Percentiles rank a stretch among this genome's conserved stretches.
phyloP scores from a whole-genome alignment of 768 basidiomycete genomes.

The Lactarius quietus region DNA sequence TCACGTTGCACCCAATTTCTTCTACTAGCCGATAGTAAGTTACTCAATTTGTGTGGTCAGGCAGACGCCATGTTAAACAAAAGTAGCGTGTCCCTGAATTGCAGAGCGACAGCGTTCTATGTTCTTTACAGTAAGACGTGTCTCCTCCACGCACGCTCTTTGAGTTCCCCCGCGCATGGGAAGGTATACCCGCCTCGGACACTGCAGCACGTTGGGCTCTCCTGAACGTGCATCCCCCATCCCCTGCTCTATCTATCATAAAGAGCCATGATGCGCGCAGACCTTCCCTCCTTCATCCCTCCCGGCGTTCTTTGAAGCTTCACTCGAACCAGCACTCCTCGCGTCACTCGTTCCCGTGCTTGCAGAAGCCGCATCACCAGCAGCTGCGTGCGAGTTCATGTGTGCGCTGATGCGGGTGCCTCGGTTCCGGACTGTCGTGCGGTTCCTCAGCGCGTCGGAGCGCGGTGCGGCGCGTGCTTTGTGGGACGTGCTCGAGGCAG shows the following conservation, averaged over 20 bases:
- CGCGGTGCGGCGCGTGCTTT: conserved; percentile 45
- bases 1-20: neutral
- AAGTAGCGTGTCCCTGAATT: too few species aligned
- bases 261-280: conserved; percentile 34
- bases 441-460: conserved; percentile 61
- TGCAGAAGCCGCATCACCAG: conserved; percentile 30
- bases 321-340: conserved; percentile 64
- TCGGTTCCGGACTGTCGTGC: conserved; percentile 58
- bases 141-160: conserved; percentile 48
- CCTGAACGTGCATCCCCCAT: conserved; percentile 49
- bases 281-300: conserved; percentile 54
- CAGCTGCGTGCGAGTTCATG: conserved; percentile 47
- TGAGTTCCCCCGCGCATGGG: conserved; percentile 63
- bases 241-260: neutral
- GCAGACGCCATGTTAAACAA: too few species aligned
- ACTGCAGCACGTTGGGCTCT: conserved; percentile 53
- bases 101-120: too few species aligned
- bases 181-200: conserved; percentile 32
- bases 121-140: too few species aligned
- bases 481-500: conserved; percentile 10
- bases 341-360: conserved; percentile 55
- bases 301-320: conserved; percentile 62
- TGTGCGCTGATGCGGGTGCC: conserved; percentile 49
- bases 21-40: too few species aligned
- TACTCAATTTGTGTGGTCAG: too few species aligned